Conservation (phyloP, 495 filamentous ascomycete genomes). For the Corynascus novoguineensis region DNA sequence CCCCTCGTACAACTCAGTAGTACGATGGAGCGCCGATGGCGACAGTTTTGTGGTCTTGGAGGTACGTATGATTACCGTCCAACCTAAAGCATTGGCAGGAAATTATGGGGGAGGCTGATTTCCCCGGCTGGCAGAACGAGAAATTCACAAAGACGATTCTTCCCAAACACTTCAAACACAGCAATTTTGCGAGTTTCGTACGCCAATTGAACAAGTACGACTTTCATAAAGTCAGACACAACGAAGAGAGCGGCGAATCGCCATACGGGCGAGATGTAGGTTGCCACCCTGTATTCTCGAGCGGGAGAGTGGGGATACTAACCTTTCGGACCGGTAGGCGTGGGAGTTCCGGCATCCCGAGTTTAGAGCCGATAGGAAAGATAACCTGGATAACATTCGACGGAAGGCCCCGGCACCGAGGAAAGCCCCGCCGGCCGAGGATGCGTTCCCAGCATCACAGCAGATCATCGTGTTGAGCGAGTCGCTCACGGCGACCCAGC, state of each 20-base stretch:
- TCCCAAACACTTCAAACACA: constrained; percentile 98
- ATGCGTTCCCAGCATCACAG: constrained; percentile 65
- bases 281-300: constrained; percentile 12
- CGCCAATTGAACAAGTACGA: constrained; percentile 99
- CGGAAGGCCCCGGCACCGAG: constrained; percentile 91
- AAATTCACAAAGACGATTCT: constrained; percentile 97
- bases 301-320: constrained; percentile 16
- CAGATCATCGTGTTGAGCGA: constrained; percentile 87
- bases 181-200: constrained; percentile 98
- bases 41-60: constrained; percentile 97
- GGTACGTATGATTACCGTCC: too few species aligned
- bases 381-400: constrained; percentile 93
- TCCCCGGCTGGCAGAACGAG: constrained; percentile 63
- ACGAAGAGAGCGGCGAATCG: constrained; percentile 86
- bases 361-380: constrained; percentile 92
- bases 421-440: constrained; percentile 64
- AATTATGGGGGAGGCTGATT: background rate
- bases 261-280: constrained; percentile 87
- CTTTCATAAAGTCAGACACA: constrained; percentile 98
- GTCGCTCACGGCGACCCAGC: constrained; percentile 83
- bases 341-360: constrained; percentile 99
- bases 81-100: background rate
- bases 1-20: constrained; percentile 83
- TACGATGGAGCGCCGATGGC: constrained; percentile 90
- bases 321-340: constrained; percentile 50